These are phyloP conservation scores for Tylopilus sp. DNA, from an alignment of 768 basidiomycete genomes.

Conservation along the genomic window DNA sequence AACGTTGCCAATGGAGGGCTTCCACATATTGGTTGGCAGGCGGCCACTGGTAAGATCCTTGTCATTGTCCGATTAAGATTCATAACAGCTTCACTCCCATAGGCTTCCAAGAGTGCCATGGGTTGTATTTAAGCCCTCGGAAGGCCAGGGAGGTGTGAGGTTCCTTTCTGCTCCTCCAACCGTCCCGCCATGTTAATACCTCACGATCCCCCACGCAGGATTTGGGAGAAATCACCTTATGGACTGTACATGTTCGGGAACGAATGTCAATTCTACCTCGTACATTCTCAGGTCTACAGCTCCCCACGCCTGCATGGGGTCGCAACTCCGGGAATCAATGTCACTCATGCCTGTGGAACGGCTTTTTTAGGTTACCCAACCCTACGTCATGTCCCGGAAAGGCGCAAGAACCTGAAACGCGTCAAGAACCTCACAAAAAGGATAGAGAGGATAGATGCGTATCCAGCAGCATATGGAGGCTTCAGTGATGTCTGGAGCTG, in stretches of 20 bases:
- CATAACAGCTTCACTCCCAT: not conserved
- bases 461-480: slow-evolving; percentile 27
- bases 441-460: slow-evolving; percentile 10
- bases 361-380: not conserved
- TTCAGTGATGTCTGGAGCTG: slow-evolving; percentile 32
- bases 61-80: not conserved
- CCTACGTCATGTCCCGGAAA: not conserved
- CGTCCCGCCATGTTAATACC: not conserved
- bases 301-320: not conserved
- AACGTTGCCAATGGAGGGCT: not conserved
- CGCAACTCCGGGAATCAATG: slow-evolving; percentile 2
- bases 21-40: not conserved
- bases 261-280: too few species aligned
- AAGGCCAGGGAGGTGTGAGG: not conserved
- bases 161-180: not conserved
- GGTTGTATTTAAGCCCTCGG: not conserved
- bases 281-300: too few species aligned
- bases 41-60: not conserved
- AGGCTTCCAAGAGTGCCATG: not conserved
- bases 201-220: not conserved
- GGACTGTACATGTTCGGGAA: too few species aligned
- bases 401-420: not conserved
- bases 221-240: not conserved
- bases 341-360: not conserved
- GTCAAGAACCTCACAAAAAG: slow-evolving; percentile 14